Evolutionary conservation across 768 basidiomycete species (phyloP), one percentile per base, ranked within the genome.

Genomic region (Russula lepida): DNA sequence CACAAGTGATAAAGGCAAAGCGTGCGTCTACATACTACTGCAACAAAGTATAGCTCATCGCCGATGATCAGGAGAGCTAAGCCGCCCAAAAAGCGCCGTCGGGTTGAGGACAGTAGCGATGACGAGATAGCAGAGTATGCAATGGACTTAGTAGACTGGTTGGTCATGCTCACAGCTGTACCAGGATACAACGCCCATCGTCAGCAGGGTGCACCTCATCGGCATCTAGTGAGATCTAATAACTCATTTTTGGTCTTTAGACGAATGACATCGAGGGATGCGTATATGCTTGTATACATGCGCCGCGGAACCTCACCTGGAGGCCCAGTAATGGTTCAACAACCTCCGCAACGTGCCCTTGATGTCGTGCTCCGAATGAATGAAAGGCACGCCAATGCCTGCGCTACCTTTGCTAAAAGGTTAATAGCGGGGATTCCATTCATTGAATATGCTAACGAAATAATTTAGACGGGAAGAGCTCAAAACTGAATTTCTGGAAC

Each of bases 261-360:
- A 59, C 75, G 78, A 41, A 78, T 88, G 64, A 77, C 81, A 2
- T 93, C 92, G 2, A 88, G 82, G 73, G 92, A 97, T 67, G 92
- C 92, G 6, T 97, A 98, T 73, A 95, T 98, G 93, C 79, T 98
- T 33, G 85, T 98, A 56, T 98, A 98, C 72, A 80, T 82, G 39
- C 81, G 83, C 12, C 61, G 49, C 12, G 58, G 46, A 8, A 48
- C 54, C 19, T 6, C 11, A 39, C 58, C 51, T 3, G 57, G 47
- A 27, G 50, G 28, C 1, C 46, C 27, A 41, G 44, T 30, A 8
- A 39, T 64, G 23, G 56, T 71, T 39, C 77, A 78, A 1, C 58
- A 66, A 35, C 86, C 86, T 32, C 88, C 89, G 0, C 65, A 73
- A 32, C 76, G 77, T 48, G 88, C 86, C 6, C 65, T 77, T 56